A percentile compares a stretch with the other conserved stretches of the same genome.
Evolutionary conservation across 2,329 filamentous ascomycete species (phyloP).

Genomic region (Leptographium wingfieldii): DNA sequence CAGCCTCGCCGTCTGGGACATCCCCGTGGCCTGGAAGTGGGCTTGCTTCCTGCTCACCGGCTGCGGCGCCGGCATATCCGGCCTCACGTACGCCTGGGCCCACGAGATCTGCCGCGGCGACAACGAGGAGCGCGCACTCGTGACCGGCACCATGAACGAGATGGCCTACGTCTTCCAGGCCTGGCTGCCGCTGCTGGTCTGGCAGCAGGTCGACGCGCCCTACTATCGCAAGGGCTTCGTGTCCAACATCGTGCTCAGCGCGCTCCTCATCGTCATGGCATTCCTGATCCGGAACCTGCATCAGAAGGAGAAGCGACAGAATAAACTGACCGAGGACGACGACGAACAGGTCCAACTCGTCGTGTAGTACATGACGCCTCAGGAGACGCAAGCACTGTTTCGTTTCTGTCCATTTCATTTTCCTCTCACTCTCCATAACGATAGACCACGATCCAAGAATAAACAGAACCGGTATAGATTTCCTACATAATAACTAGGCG

Average conservation of each 20-base stretch:
- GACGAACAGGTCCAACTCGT: neutral
- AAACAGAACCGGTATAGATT: neutral
- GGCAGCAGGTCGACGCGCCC: slow-evolving; percentile 52
- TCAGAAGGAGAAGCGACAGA: slow-evolving; percentile 21
- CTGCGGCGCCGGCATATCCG: slow-evolving; percentile 35
- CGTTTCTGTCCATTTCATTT: neutral
- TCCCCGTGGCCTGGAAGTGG: slow-evolving; percentile 47
- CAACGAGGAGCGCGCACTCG: slow-evolving; percentile 53
- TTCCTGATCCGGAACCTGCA: slow-evolving; percentile 35
- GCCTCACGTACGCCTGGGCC: slow-evolving; percentile 34
- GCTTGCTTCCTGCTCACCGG: slow-evolving; percentile 44
- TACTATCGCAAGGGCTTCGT: slow-evolving; percentile 48
- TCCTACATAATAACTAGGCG: neutral
- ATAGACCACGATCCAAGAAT: neutral
- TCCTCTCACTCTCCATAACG: neutral
- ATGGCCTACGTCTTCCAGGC: slow-evolving; percentile 58
- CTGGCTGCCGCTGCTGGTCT: slow-evolving; percentile 54
- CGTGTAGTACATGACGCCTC: neutral
- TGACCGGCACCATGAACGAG: slow-evolving; percentile 55
- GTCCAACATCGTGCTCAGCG: slow-evolving; percentile 36
- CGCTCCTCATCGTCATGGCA: slow-evolving; percentile 35
- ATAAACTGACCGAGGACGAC: neutral
- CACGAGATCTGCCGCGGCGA: slow-evolving; percentile 37
- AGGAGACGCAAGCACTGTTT: neutral
- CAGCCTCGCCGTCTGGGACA: slow-evolving; percentile 29